A percentile compares a stretch with the other conserved stretches of the same genome.
These are phyloP conservation scores for Zasmidium citrigriseum DNA, from an alignment of 2,329 filamentous ascomycete species.

Conservation along the genomic window DNA sequence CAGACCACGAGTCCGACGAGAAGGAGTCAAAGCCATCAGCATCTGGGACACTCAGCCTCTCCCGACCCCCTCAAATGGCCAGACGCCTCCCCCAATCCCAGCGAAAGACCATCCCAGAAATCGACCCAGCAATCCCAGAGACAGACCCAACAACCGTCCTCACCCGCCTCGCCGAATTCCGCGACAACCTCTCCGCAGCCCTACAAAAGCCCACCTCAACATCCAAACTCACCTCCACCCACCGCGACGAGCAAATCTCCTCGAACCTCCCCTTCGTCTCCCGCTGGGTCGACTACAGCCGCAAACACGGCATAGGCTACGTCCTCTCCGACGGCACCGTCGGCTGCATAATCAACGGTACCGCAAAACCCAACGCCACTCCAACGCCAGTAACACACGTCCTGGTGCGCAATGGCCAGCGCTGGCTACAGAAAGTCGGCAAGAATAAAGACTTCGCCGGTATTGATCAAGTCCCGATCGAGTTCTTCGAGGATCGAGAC, in stretches of 20 bases:
- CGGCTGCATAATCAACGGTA: conserved; percentile 62
- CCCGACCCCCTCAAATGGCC: conserved; percentile 32
- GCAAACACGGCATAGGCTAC: conserved; percentile 82
- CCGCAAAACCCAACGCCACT: conserved; percentile 29
- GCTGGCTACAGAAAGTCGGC: conserved; percentile 54
- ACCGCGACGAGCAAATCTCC: conserved; percentile 33
- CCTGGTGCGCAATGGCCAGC: conserved; percentile 70
- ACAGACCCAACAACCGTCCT: conserved; percentile 50
- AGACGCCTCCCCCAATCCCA: conserved; percentile 28
- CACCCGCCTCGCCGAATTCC: conserved; percentile 45
- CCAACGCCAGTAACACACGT: conserved; percentile 67
- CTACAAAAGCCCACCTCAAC: conserved; percentile 44
- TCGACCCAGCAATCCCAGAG: conserved; percentile 33
- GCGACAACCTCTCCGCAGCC: conserved; percentile 48
- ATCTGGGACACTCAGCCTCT: conserved; percentile 23
- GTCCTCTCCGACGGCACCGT: conserved; percentile 80
- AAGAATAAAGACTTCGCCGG: conserved; percentile 62
- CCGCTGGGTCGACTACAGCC: conserved; percentile 88
- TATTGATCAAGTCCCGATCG: conserved; percentile 52
- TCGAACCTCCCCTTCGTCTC: conserved; percentile 56
- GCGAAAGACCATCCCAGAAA: conserved; percentile 10
- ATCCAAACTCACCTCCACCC: conserved; percentile 14
- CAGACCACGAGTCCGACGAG: conserved; percentile 33
- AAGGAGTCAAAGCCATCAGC: conserved; percentile 17
- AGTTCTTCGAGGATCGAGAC: conserved; percentile 73